These are phyloP conservation scores for Vanderwaltozyma yarrowii DNA, from an alignment of 805 yeast genomes.

Conservation along the genomic window DNA sequence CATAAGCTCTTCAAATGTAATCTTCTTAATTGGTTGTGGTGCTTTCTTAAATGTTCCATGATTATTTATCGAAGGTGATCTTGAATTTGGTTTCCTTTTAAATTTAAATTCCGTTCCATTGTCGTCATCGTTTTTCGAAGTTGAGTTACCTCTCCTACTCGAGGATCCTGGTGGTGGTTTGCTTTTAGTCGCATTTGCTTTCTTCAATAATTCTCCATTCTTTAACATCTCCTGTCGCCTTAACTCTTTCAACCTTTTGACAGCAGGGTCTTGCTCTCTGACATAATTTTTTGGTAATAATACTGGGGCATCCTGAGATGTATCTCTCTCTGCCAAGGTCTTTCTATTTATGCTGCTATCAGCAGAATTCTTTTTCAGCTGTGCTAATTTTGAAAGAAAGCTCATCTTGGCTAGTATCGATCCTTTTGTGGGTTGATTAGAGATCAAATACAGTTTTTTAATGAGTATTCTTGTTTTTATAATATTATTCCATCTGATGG, in stretches of 20 bases:
- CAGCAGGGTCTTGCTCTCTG: constrained; percentile 54
- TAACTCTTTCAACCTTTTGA: constrained; percentile 55
- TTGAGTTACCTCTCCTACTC: not conserved
- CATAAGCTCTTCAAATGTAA: constrained; percentile 48
- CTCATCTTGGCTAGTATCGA: constrained; percentile 16
- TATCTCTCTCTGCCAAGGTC: not conserved
- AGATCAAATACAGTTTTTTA: too few relatives aligned
- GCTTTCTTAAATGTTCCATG: constrained; percentile 3
- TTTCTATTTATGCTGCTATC: not conserved
- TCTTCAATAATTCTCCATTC: constrained; percentile 29
- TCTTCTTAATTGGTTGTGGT: constrained; percentile 30
- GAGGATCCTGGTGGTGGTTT: not conserved
- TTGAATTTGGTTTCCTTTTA: constrained; percentile 12
- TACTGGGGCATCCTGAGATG: constrained; percentile 6
- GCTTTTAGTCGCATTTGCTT: constrained; percentile 7
- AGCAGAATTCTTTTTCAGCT: constrained; percentile 16
- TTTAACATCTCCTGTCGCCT: constrained; percentile 45
- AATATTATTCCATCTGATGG: too few relatives aligned
- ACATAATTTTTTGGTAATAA: constrained; percentile 23
- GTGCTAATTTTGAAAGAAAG: constrained; percentile 24
- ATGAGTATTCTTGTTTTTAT: too few relatives aligned
- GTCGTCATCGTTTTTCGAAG: constrained; percentile 7
- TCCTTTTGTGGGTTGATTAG: too few relatives aligned
- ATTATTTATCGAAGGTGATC: not conserved
- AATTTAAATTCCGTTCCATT: constrained; percentile 13